Conservation (phyloP, 345 rosid species). For the Theobroma cacao region DNA sequence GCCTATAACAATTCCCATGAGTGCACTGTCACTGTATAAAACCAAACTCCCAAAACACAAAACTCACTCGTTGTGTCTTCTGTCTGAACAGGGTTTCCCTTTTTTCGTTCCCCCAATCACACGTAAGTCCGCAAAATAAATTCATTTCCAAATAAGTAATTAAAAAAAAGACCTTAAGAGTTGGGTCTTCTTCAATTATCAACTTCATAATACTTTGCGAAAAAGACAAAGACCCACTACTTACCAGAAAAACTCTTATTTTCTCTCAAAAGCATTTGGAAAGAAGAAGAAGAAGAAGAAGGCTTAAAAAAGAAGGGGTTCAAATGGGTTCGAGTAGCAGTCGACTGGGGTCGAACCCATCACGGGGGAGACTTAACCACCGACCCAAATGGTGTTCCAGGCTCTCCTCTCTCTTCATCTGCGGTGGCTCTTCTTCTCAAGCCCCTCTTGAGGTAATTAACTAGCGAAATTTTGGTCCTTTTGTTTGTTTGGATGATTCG, state of each 20-base stretch:
- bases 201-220: background rate
- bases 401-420: slow-evolving; percentile 38
- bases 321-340: slow-evolving; percentile 58
- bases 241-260: background rate
- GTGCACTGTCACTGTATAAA: background rate
- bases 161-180: background rate
- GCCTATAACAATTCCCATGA: background rate
- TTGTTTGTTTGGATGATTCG: background rate
- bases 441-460: slow-evolving; percentile 40
- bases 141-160: background rate
- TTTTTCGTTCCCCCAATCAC: background rate
- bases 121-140: background rate
- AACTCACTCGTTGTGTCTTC: background rate
- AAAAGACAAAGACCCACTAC: background rate
- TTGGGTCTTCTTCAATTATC: background rate
- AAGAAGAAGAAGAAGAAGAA: background rate
- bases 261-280: background rate
- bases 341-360: slow-evolving; percentile 32
- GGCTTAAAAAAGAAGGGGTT: background rate
- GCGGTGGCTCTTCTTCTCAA: slow-evolving; percentile 51
- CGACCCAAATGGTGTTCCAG: slow-evolving; percentile 25
- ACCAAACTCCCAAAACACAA: background rate
- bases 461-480: background rate
- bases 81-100: background rate
- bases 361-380: slow-evolving; percentile 35